phyloP scores from a whole-genome alignment of 768 basidiomycete genomes.

The Tricholoma terreum region DNA sequence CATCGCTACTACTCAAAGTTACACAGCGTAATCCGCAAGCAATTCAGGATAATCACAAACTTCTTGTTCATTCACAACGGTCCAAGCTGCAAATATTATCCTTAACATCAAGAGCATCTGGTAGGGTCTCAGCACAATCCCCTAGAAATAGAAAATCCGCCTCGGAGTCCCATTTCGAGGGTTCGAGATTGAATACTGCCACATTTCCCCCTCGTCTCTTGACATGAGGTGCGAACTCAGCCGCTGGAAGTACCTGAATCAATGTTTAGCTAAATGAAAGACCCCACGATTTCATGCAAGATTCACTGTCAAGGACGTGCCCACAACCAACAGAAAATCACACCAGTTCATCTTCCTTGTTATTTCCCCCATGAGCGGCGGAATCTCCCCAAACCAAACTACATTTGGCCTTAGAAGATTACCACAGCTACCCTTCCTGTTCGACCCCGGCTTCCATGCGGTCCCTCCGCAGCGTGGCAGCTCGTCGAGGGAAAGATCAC shows the following conservation, averaged over 20 bases:
- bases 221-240: slow-evolving; percentile 30
- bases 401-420: slow-evolving; percentile 39
- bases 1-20: too few species aligned
- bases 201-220: slow-evolving; percentile 33
- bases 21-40: too few species aligned
- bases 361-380: slow-evolving; percentile 33
- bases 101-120: slow-evolving; percentile 31
- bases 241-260: slow-evolving; percentile 34
- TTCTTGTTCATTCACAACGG: neutral
- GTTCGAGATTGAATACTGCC: slow-evolving; percentile 39
- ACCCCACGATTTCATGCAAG: neutral
- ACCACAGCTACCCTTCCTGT: slow-evolving; percentile 31
- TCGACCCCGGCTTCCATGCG: slow-evolving; percentile 19
- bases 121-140: slow-evolving; percentile 43
- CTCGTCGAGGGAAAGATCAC: slow-evolving; percentile 21
- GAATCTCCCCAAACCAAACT: slow-evolving; percentile 45
- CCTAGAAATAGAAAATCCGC: slow-evolving; percentile 49
- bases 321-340: slow-evolving; percentile 41
- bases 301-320: slow-evolving; percentile 41
- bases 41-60: too few species aligned
- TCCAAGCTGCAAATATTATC: slow-evolving; percentile 4
- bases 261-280: neutral
- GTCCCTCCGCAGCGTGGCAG: slow-evolving; percentile 28
- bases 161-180: slow-evolving; percentile 31
- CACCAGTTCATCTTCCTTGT: slow-evolving; percentile 26